Percentiles rank a stretch among this genome's conserved stretches.
These are phyloP conservation scores for Fusarium gaditjirri DNA, from an alignment of 2,329 filamentous ascomycete genomes.

Conservation along the genomic window DNA sequence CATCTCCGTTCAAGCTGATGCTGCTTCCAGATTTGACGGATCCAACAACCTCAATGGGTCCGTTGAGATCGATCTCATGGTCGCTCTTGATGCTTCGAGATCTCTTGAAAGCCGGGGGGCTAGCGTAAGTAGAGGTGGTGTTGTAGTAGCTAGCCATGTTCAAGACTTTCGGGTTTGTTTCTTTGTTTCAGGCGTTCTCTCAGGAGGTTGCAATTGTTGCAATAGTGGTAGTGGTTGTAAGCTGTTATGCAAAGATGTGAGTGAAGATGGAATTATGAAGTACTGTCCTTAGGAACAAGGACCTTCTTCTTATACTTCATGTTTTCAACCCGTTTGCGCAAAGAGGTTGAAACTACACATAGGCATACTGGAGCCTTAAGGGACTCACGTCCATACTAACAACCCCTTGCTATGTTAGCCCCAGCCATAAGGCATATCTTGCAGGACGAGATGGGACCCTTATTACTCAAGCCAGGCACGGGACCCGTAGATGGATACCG, in stretches of 20 bases:
- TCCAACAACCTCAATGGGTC: conserved; percentile 59
- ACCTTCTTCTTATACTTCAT: conserved; percentile 30
- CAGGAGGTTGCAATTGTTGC: neutral
- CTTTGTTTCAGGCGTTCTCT: neutral
- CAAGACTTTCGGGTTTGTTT: neutral
- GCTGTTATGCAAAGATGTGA: conserved; percentile 3
- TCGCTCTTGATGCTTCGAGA: conserved; percentile 57
- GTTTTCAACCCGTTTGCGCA: conserved; percentile 20
- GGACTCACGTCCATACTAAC: neutral
- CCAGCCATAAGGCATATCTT: conserved; percentile 33
- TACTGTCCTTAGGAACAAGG: conserved; percentile 24
- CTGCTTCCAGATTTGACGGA: conserved; percentile 59
- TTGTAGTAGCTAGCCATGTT: conserved; percentile 45
- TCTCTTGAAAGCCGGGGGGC: conserved; percentile 42
- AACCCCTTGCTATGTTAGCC: conserved; percentile 16
- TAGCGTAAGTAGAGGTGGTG: conserved; percentile 37
- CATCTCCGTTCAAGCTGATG: conserved; percentile 57
- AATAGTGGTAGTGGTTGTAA: neutral
- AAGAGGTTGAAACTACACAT: conserved; percentile 26
- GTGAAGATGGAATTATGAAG: conserved; percentile 4
- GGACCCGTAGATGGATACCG: conserved; percentile 5
- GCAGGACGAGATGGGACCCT: neutral
- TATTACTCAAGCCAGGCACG: conserved; percentile 30
- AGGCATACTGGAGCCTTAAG: conserved; percentile 21
- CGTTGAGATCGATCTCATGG: conserved; percentile 52